Conservation (phyloP, 2,329 filamentous ascomycete genomes). For the Hirsutella thompsonii region DNA sequence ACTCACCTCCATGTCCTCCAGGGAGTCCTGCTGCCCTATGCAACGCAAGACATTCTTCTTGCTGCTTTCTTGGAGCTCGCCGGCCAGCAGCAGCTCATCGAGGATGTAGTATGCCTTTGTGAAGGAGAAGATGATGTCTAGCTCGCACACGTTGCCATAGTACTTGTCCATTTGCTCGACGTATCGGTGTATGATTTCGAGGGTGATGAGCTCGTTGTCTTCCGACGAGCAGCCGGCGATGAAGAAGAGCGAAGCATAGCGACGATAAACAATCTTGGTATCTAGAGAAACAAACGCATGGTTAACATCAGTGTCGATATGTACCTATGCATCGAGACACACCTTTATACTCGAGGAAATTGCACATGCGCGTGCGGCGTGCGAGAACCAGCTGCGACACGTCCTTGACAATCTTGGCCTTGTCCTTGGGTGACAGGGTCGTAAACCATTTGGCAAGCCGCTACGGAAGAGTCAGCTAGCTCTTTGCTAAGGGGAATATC, state of each 20-base stretch:
- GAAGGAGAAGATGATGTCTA: conserved; percentile 99
- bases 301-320: neutral
- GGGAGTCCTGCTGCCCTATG: conserved; percentile 91
- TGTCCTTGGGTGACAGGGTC: conserved; percentile 91
- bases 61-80: conserved; percentile 96
- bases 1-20: conserved; percentile 99
- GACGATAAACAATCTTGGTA: conserved; percentile 96
- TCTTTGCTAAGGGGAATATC: neutral
- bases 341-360: conserved; percentile 99
- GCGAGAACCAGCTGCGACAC: conserved; percentile 95
- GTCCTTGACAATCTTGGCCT: conserved; percentile 99
- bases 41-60: conserved; percentile 97
- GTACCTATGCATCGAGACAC: conserved; percentile 4
- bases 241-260: conserved; percentile 98
- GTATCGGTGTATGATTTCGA: conserved; percentile 97
- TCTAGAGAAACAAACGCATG: conserved; percentile 39
- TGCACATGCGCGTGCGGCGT: conserved; percentile 96
- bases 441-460: conserved; percentile 99
- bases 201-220: conserved; percentile 95
- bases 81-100: conserved; percentile 87
- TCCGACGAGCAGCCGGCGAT: conserved; percentile 95
- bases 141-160: conserved; percentile 98
- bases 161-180: conserved; percentile 99
- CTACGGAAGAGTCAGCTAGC: conserved; percentile 31
- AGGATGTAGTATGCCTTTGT: conserved; percentile 99